Base-by-base conservation (phyloP, 2,329 filamentous ascomycete species). In the Huntiella savannae region DNA sequence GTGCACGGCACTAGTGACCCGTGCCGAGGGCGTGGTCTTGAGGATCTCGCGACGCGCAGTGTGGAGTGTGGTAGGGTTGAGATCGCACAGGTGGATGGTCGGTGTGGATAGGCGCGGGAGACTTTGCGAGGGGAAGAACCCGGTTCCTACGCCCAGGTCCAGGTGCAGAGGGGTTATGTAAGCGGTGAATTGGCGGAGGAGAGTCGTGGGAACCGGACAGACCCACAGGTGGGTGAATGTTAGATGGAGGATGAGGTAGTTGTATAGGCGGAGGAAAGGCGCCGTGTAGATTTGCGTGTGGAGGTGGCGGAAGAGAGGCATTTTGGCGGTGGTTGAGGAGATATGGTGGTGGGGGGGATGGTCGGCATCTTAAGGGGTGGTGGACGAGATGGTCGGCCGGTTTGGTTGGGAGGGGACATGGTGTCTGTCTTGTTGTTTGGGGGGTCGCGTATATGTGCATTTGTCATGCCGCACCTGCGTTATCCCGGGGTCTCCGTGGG, bases 61-160 rank as follows among this genome's bases (percentile, higher is more conserved):
- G 3, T 48, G 44, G 1, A 68, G 56, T 1, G 60, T 54, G 38
- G 57, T 54, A 1, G 50, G 49, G 41, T 59, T 64, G 15, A 62
- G 50, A 52, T 65, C 63, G 37, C 61, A 52, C 8, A 66, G 55
- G 7, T 28, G 22, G 6, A 28, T 28, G 1, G 8, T 28, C 1
- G 22, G 8, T 2, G 5, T 4, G 2, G 22, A 3, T 2, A 19
- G 17, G 1, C 17, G 3, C 2, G 22, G 22, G 22, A 28, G 22
- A 10, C 6, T 10, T 28, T 8, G 7, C 1, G 22, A 10, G 1
- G 60, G 61, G 42, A 62, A 63, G 50, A 57, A 65, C 8, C 62
- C 62, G 2, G 59, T 60, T 1, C 58, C 62, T n/a, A 63, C 61
- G 42, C 62, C 62, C 17, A 61, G 54, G 52, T 65, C 62, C 15